Evolutionary conservation across 495 filamentous ascomycete genomes (phyloP), one percentile per base, ranked within the genome.

Genomic region (Podospora tetraspora): DNA sequence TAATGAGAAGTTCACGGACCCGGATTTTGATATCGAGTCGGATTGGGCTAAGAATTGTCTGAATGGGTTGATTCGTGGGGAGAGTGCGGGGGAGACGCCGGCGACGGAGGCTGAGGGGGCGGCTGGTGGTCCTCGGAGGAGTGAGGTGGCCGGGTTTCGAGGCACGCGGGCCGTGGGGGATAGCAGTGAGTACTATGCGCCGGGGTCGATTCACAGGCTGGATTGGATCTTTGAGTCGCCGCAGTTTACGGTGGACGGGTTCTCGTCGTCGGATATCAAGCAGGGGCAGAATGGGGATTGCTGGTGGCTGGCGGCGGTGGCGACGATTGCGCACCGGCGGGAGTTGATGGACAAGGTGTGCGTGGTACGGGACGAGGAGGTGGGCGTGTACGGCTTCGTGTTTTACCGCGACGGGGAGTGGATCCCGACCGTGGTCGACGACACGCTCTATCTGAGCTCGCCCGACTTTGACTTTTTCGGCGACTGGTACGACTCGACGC

Each of bases 381-480:
- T 91, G 61, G 91, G 91, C 4, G 90, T 93, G 21, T 94, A 94
- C 74, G 91, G 91, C 1, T 94, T 94, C 73, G 90, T 93, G 13
- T 93, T 94, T 77, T 85, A 91, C 78, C 83, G 90, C 76, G 91
- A 94, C 72, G 90, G 91, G 37, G 90, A 92, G 71, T 94, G 91
- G 91, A 85, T 88, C 59, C 89, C 88, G 58, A 89, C 87, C 59
- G 88, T 94, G 59, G 85, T 94, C 16, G 91, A 94, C 73, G 75
- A 77, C 66, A 75, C 71, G 57, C 66, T 75, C 22, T 75, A 72
- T 27, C 75, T 77, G 25, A 59, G 16, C 7, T 34, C 23, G 25
- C 24, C 63, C 21, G 74, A 79, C 61, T 81, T 75, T 57, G 73
- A 78, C 21, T 66, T 74, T 61, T 71, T 73, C 68, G 68, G 62